Conservation (phyloP, 768 basidiomycete genomes). For the Tulasnella calospora region DNA sequence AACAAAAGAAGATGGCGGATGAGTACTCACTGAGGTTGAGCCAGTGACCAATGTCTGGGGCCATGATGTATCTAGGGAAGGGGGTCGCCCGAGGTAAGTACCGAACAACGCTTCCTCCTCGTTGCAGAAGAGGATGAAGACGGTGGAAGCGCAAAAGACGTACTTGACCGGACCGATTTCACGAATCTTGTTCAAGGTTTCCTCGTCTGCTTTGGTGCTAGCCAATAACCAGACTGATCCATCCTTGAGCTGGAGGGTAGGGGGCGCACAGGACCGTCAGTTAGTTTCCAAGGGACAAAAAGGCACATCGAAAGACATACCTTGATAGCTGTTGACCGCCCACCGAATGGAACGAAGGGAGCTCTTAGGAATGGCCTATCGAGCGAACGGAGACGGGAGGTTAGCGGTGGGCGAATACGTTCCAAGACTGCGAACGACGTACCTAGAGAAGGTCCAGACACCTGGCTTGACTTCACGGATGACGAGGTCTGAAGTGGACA, state of each 20-base stretch:
- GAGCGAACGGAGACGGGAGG: background rate
- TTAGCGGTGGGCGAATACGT: background rate
- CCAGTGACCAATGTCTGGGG: constrained; percentile 16
- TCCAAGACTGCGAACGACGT: background rate
- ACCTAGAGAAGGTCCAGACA: constrained; percentile 24
- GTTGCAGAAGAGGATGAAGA: background rate
- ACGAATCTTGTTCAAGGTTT: constrained; percentile 22
- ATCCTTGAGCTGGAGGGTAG: constrained; percentile 13
- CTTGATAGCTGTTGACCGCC: constrained; percentile 75
- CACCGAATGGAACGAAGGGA: constrained; percentile 68
- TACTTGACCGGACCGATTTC: constrained; percentile 25
- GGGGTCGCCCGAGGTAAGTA: background rate
- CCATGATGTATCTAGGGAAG: constrained; percentile 18
- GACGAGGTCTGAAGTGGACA: constrained; percentile 22
- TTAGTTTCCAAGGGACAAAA: background rate
- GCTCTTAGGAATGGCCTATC: constrained; percentile 45
- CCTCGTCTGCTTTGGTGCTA: constrained; percentile 23
- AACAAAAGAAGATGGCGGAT: background rate
- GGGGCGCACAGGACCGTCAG: background rate
- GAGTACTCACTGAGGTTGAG: constrained; percentile 18
- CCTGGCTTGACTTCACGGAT: constrained; percentile 26
- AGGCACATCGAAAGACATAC: constrained; percentile 35
- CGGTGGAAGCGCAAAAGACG: background rate
- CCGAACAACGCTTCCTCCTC: background rate
- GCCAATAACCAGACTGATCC: constrained; percentile 21